Conservation (phyloP, 2,329 filamentous ascomycete species). For the Fusarium solani-melongenae region DNA sequence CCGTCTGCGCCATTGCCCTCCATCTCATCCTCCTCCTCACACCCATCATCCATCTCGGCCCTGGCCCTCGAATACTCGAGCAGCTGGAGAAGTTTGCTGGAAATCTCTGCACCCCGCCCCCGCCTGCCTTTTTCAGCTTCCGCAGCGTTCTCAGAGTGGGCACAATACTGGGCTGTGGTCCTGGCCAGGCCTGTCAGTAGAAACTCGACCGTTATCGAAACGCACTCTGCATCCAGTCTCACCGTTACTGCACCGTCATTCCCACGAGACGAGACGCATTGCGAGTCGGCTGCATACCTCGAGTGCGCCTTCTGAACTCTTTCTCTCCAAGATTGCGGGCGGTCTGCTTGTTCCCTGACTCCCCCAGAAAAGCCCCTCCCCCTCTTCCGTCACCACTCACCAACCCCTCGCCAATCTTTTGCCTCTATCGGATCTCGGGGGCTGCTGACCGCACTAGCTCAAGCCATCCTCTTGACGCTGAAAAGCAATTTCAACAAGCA, state of each 20-base stretch:
- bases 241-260: not conserved
- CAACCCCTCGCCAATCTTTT: slow-evolving; percentile 43
- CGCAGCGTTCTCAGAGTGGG: slow-evolving; percentile 27
- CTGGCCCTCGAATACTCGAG: slow-evolving; percentile 13
- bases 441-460: slow-evolving; percentile 28
- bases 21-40: not conserved
- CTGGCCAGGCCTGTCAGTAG: slow-evolving; percentile 2
- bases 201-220: not conserved
- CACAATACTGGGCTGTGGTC: slow-evolving; percentile 5
- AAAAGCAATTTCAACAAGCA: slow-evolving; percentile 10
- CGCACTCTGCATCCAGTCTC: not conserved
- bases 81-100: slow-evolving; percentile 31
- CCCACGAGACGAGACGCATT: not conserved
- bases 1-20: not conserved
- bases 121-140: slow-evolving; percentile 42
- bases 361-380: slow-evolving; percentile 4
- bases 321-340: slow-evolving; percentile 9
- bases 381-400: slow-evolving; percentile 33
- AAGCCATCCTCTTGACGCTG: slow-evolving; percentile 1
- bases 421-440: slow-evolving; percentile 42
- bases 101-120: slow-evolving; percentile 48
- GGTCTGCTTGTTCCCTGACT: slow-evolving; percentile 3
- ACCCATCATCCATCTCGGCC: slow-evolving; percentile 1
- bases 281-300: not conserved
- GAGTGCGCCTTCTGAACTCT: slow-evolving; percentile 7